Percentiles rank a stretch among this genome's conserved stretches.
These are phyloP conservation scores for Parmelia sp. DNA, from an alignment of 495 filamentous ascomycete species.

Conservation along the genomic window DNA sequence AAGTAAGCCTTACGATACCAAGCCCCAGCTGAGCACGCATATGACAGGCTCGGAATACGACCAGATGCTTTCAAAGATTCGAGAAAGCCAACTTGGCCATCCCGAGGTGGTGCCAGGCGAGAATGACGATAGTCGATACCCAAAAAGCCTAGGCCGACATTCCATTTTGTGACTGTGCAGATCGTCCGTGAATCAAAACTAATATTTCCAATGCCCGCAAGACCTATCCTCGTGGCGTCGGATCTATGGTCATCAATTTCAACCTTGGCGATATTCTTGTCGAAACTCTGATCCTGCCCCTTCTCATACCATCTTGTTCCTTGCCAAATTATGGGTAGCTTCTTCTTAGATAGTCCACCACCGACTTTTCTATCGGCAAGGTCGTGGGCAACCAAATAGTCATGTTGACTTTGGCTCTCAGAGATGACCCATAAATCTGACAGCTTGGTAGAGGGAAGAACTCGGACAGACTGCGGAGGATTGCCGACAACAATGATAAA, in stretches of 20 bases:
- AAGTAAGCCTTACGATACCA: constrained; percentile 38
- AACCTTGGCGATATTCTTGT: constrained; percentile 36
- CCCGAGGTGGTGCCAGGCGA: constrained; percentile 33
- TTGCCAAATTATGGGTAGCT: constrained; percentile 42
- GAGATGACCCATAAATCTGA: constrained; percentile 29
- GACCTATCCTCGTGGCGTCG: constrained; percentile 45
- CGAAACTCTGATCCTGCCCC: constrained; percentile 32
- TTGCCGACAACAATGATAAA: constrained; percentile 32
- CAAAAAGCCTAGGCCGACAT: constrained; percentile 52
- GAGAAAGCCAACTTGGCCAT: constrained; percentile 30
- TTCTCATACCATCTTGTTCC: constrained; percentile 45
- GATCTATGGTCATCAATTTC: constrained; percentile 39
- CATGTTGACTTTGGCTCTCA: constrained; percentile 23
- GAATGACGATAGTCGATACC: constrained; percentile 43
- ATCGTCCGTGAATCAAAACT: constrained; percentile 41
- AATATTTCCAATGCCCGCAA: constrained; percentile 28
- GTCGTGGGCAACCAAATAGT: constrained; percentile 2
- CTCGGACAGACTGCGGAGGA: constrained; percentile 30
- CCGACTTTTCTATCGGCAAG: constrained; percentile 37
- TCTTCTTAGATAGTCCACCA: constrained; percentile 42
- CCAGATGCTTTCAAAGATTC: constrained; percentile 40
- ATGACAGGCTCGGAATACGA: constrained; percentile 43
- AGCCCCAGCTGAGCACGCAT: constrained; percentile 49
- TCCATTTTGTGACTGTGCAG: constrained; percentile 38
- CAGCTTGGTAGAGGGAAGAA: constrained; percentile 27